phyloP scores from a whole-genome alignment of 2,329 filamentous ascomycete genomes.

The Colletotrichum sp. region DNA sequence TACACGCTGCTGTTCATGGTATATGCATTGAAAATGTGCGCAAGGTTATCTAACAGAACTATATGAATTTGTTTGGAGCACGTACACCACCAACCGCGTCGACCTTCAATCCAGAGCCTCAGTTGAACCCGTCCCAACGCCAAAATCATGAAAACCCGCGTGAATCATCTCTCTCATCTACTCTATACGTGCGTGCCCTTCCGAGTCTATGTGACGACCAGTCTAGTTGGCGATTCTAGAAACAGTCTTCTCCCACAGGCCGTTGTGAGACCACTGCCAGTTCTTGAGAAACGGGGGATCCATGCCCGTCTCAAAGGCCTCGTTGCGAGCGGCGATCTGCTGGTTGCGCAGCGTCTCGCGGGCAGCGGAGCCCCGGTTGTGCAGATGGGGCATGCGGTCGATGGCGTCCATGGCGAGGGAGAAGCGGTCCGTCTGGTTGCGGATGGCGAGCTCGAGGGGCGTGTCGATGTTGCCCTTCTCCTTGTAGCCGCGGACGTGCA shows the following conservation, averaged over 20 bases:
- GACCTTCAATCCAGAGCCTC: not conserved
- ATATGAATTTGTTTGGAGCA: not conserved
- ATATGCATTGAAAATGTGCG: not conserved
- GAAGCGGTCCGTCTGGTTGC: conserved; percentile 79
- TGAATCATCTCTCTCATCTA: not conserved
- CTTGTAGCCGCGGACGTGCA: conserved; percentile 80
- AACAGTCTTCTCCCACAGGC: conserved; percentile 38
- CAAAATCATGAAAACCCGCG: not conserved
- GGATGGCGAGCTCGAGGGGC: conserved; percentile 77
- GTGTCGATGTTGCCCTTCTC: conserved; percentile 89
- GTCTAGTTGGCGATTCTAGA: conserved; percentile 15
- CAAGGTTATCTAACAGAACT: not conserved
- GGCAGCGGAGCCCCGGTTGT: conserved; percentile 66
- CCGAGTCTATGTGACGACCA: not conserved
- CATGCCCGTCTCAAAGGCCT: conserved; percentile 73
- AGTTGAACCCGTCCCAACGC: not conserved
- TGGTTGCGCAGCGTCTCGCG: conserved; percentile 69
- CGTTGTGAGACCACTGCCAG: conserved; percentile 67
- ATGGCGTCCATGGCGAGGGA: conserved; percentile 80
- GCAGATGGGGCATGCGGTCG: conserved; percentile 66
- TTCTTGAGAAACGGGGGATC: conserved; percentile 70
- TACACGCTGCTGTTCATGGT: not conserved
- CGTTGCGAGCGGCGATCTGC: conserved; percentile 67
- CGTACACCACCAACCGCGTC: not conserved
- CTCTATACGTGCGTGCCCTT: not conserved